Base-by-base conservation (phyloP, 2,329 filamentous ascomycete genomes). In the Stemphylium lycopersici region DNA sequence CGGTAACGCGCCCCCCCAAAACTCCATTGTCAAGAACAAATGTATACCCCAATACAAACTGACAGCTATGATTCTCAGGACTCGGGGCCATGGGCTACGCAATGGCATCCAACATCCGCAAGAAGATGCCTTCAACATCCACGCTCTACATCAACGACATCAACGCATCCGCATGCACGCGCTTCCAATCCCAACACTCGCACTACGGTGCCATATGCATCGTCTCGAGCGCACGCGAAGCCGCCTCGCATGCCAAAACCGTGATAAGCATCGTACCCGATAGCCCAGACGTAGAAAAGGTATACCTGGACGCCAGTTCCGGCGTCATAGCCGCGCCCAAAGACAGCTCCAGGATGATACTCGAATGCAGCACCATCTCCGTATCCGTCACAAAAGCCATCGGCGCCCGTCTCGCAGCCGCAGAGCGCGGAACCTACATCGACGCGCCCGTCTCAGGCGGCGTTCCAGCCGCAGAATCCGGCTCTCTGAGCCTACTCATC, bases 31-130 rank as follows among this genome's bases (percentile, higher is more conserved):
- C 22, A 49, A 11, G 42, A 43, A 59, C 36, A 52, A 26, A n/a
- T 4, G 7, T 36, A 16, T 6, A 29, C 16, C 16, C 12, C 40
- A 16, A 13, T 12, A 33, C 24, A 6, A 16, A 24, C n/a, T 6
- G 2, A 45, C 32, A 36, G 24, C 2, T 11, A 18, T 2, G 20
- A 10, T 26, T 3, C 3, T 4, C 26, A 72, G 71, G 71, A 16
- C 68, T 73, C 24, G 71, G 71, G 44, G 70, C 69, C 6, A 73
- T 73, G 71, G 71, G 71, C 42, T 71, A 70, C 47, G 65, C 63
- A 6, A 72, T 73, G 71, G 70, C 69, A 11, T 50, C 57, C 16
- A 72, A 73, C 26, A 60, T 73, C 20, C 62, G 71, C 29, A 55
- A 58, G 7, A 71, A 72, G 18, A 66, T 68, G 15, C 47, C 63